Conservation (phyloP, 352 stramenopile species). For the Globisporangium yorkense region DNA sequence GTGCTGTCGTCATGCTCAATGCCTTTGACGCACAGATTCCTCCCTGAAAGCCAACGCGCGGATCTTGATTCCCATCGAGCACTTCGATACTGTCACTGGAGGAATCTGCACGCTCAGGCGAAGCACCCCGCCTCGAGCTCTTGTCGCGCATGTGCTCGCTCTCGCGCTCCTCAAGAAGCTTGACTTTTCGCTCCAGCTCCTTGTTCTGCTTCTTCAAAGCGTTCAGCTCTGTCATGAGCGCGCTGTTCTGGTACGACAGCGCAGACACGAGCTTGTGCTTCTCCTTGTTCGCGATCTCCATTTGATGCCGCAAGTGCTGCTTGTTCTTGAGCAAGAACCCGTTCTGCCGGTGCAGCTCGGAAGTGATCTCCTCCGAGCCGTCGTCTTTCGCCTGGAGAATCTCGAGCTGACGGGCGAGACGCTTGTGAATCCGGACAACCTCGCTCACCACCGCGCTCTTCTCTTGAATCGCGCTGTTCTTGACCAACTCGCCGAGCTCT, state of each 20-base stretch:
- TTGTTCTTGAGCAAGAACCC: slow-evolving; percentile 69
- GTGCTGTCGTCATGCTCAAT: background rate
- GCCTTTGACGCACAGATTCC: background rate
- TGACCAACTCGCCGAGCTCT: slow-evolving; percentile 57
- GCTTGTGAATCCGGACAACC: slow-evolving; percentile 63
- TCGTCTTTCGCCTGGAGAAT: slow-evolving; percentile 45
- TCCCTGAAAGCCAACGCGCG: background rate
- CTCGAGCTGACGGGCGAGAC: slow-evolving; percentile 44
- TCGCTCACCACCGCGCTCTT: slow-evolving; percentile 57
- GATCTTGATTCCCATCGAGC: background rate
- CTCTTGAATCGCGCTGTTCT: slow-evolving; percentile 47
- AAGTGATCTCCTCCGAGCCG: slow-evolving; percentile 47
- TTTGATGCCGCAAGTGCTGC: slow-evolving; percentile 56
- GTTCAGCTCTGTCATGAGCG: slow-evolving; percentile 64
- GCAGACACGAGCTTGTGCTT: slow-evolving; percentile 68
- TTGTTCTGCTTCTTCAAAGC: slow-evolving; percentile 52
- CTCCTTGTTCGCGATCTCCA: slow-evolving; percentile 53
- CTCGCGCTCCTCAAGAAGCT: slow-evolving; percentile 3
- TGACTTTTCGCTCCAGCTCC: slow-evolving; percentile 44
- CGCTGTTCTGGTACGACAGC: slow-evolving; percentile 63
- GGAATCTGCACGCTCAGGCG: background rate
- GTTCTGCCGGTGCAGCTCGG: slow-evolving; percentile 71
- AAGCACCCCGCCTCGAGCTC: background rate
- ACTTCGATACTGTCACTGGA: background rate
- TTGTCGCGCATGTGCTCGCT: slow-evolving; percentile 2